Evolutionary conservation across 345 rosid species (phyloP), one percentile per base, ranked within the genome.

Genomic region (Mangifera indica): DNA sequence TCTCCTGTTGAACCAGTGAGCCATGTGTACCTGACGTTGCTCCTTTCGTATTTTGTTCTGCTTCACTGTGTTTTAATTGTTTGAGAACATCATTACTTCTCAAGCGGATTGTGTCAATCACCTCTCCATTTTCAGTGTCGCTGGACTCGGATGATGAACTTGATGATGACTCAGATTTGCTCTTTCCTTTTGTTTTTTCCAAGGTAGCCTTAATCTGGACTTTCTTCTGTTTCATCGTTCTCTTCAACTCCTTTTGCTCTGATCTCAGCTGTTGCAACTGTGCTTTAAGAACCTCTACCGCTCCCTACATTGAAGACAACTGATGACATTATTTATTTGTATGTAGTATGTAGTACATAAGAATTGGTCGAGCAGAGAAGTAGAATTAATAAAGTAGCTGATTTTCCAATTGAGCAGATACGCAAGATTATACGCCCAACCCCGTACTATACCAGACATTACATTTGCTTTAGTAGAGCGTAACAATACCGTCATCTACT

Each of bases 171-270:
- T 78, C 78, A 0, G 79, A 81, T 52, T 78, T 82, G 25, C 9
- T 0, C 25, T 29, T 48, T 61, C 48, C 65, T 15, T 60, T 77
- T 17, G 70, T 52, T 57, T 72, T 63, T 84, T 58, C 78, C 73
- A 69, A 69, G 63, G 75, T 52, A 0, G 83, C 81, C 63, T 83
- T 90, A 10, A 75, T 74, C 76, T 57, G 81, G 1, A 82, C 81
- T 68, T 77, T 81, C 32, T 87, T 87, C 71, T 81, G 75, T 78
- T 87, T 86, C 81, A 58, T 71, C 60, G 75, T 80, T 66, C 77
- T 81, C 85, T 86, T 87, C 80, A 82, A 37, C 45, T 81, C 73
- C 66, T 87, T 86, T 18, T 86, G 84, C 78, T 87, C 86, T 10
- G 81, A 70, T 81, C 77, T 87, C 75, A 89, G 71, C 69, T 86